Conservation (phyloP, 306 rosid species). For the Nissolia schottii region DNA sequence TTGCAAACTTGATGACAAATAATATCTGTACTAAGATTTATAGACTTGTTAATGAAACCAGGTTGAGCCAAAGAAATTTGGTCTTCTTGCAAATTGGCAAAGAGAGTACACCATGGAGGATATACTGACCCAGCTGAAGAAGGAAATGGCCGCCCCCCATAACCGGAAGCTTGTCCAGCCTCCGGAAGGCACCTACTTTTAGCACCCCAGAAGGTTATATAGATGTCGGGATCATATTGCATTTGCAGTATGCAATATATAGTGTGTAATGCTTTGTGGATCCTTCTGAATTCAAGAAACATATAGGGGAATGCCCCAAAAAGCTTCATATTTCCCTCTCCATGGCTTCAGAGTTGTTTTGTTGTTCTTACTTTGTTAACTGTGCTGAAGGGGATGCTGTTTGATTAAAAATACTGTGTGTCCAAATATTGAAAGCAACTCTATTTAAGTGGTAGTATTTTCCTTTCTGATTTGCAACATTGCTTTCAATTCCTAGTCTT, state of each 20-base stretch:
- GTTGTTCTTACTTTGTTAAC: conserved; percentile 44
- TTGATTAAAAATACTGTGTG: conserved; percentile 44
- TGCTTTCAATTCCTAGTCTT: conserved; percentile 14
- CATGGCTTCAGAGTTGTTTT: conserved; percentile 50
- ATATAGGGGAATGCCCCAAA: conserved; percentile 47
- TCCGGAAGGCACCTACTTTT: conserved; percentile 97
- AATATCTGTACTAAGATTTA: neutral
- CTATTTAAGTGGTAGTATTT: conserved; percentile 33
- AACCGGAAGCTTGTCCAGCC: conserved; percentile 99
- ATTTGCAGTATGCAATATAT: conserved; percentile 62
- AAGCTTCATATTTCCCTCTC: conserved; percentile 43
- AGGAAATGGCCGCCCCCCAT: conserved; percentile 94
- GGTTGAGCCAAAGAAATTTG: conserved; percentile 96
- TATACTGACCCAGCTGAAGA: conserved; percentile 96
- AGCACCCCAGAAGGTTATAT: conserved; percentile 43
- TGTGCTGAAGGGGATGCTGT: conserved; percentile 57
- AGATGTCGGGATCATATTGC: conserved; percentile 52
- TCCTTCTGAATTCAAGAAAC: conserved; percentile 64
- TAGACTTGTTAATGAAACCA: conserved; percentile 38
- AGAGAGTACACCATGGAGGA: conserved; percentile 99
- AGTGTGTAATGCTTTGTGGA: conserved; percentile 69
- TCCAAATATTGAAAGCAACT: conserved; percentile 44
- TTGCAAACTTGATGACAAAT: neutral
- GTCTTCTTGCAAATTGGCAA: conserved; percentile 94
- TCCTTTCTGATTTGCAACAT: conserved; percentile 10